phyloP scores from a whole-genome alignment of 768 basidiomycete species.

The Suillus plorans region DNA sequence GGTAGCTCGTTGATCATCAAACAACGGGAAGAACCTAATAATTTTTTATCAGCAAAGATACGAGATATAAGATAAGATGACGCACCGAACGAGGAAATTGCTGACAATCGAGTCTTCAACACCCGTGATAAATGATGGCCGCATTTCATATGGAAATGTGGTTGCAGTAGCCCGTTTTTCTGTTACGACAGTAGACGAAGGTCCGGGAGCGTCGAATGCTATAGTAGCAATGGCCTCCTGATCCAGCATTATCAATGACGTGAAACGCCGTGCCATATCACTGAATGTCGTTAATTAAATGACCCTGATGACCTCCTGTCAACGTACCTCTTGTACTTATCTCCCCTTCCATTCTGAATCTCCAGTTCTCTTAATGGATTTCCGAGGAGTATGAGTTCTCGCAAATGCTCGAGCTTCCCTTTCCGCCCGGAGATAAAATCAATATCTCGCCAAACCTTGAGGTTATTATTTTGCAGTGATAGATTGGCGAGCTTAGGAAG shows the following conservation, averaged over 20 bases:
- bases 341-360: constrained; percentile 52
- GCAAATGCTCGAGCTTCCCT: constrained; percentile 59
- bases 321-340: constrained; percentile 68
- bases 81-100: constrained; percentile 76
- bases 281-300: constrained; percentile 38
- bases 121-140: constrained; percentile 70
- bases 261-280: constrained; percentile 78
- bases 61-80: constrained; percentile 10
- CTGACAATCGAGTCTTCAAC: constrained; percentile 68
- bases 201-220: constrained; percentile 70
- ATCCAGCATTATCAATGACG: constrained; percentile 82
- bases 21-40: constrained; percentile 77
- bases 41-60: constrained; percentile 14
- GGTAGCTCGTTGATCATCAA: constrained; percentile 71
- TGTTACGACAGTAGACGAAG: constrained; percentile 40
- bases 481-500: constrained; percentile 80
- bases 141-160: constrained; percentile 80
- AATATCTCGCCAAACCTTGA: constrained; percentile 69
- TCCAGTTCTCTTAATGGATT: constrained; percentile 74
- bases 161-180: constrained; percentile 54
- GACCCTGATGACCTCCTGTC: background rate
- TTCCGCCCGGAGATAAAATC: constrained; percentile 58
- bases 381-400: constrained; percentile 72
- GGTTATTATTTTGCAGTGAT: constrained; percentile 75
- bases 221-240: constrained; percentile 75